Evolutionary conservation across 768 basidiomycete species (phyloP), one percentile per base, ranked within the genome.

Genomic region (Rubroboletus pulcherrimus): DNA sequence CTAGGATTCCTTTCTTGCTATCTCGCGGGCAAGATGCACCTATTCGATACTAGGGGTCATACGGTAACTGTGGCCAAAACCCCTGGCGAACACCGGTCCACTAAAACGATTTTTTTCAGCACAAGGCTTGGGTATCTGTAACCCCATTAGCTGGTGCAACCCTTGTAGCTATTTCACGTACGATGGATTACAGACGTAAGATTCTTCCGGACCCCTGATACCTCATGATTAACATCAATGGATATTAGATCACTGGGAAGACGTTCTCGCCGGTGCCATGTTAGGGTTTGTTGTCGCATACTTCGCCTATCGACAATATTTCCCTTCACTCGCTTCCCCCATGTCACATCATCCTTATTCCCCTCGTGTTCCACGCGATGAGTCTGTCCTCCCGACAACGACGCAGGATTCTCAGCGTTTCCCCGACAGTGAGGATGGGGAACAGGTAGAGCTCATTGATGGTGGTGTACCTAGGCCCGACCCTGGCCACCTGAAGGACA

Each of bases 1-100:
- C 78, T 99, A 8, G 91, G 90, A 2, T 95, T 94, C 73, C 77
- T 98, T 39, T 77, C 88, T 1, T 86, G 91, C 60, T 98, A 97
- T 69, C 73, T 95, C 7, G 89, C 91, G 11, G 97, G 95, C 3
- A 98, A 98, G 71, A 74, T 96, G 63, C 94, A 95, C 65, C 74
- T 98, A 6, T 96, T 93, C 59, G 93, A 97, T 67, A 77, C 75
- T 26, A 79, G 83, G 44, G 94, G 93, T 4, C 82, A 92, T 66
- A 73, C 82, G 53, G 83, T 88, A 68, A 53, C 80, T 71, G 34
- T 41, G 14, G 37, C 21, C 7, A 31, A 29, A 46, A 4, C 26
- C 24, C 21, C 15, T 21, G 26, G 31, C 15, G 6, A 37, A 50
- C 6, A 35, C 10, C 29, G 19, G n/a, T 31, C 43, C 37, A 26